These are phyloP conservation scores for Phoma herbarum DNA, from an alignment of 2,329 filamentous ascomycete species.

Conservation along the genomic window DNA sequence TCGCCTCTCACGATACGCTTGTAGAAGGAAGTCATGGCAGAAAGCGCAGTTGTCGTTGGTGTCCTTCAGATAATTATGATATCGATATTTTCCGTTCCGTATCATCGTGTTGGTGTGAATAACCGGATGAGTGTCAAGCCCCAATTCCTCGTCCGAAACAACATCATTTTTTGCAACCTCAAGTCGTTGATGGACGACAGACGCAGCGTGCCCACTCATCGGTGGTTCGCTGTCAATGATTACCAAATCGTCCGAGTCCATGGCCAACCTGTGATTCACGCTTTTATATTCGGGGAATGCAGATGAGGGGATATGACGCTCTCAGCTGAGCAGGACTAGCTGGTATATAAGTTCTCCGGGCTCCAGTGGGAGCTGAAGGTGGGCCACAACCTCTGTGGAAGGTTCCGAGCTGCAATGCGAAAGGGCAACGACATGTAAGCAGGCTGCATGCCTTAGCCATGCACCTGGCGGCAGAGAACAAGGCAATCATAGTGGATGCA, in stretches of 20 bases:
- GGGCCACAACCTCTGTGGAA: neutral
- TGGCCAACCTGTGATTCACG: neutral
- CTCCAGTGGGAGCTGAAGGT: neutral
- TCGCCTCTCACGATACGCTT: neutral
- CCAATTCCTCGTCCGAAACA: neutral
- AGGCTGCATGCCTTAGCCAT: neutral
- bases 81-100: slow-evolving; percentile 2
- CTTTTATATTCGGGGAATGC: neutral
- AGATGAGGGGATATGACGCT: neutral
- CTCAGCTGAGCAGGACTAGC: neutral
- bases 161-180: neutral
- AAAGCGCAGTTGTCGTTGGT: slow-evolving; percentile 9
- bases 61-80: slow-evolving; percentile 7
- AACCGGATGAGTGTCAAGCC: neutral
- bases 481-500: neutral
- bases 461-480: neutral
- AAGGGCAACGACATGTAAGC: neutral
- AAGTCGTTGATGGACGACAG: neutral
- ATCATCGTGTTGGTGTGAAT: slow-evolving; percentile 4
- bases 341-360: neutral
- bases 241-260: slow-evolving; percentile 29
- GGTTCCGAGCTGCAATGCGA: neutral
- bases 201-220: neutral
- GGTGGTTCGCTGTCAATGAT: slow-evolving; percentile 20
- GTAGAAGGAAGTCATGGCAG: slow-evolving; percentile 14